Conservation (phyloP, 2,329 filamentous ascomycete species). For the Fusarium illudens region DNA sequence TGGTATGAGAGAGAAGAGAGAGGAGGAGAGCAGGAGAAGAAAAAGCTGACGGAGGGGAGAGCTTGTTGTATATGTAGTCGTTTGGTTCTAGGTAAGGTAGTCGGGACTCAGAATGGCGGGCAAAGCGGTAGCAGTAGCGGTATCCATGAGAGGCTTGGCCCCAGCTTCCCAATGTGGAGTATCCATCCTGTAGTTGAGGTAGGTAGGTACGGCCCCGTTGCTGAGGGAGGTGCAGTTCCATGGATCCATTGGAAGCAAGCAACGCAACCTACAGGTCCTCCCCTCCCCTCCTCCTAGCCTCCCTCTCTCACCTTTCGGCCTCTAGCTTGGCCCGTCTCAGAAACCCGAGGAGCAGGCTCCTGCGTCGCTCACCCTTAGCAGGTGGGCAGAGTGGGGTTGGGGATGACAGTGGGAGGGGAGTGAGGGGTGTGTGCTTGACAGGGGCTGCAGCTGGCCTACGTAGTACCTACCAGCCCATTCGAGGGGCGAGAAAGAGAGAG, state of each 20-base stretch:
- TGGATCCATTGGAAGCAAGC: neutral
- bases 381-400: slow-evolving; percentile 36
- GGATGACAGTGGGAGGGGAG: slow-evolving; percentile 36
- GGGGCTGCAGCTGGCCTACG: slow-evolving; percentile 2
- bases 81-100: slow-evolving; percentile 10
- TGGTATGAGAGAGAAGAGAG: slow-evolving; percentile 35
- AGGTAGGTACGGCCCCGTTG: neutral
- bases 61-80: slow-evolving; percentile 41
- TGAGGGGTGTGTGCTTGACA: slow-evolving; percentile 22
- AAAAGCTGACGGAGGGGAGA: slow-evolving; percentile 26
- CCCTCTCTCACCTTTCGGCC: slow-evolving; percentile 1
- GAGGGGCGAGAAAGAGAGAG: neutral
- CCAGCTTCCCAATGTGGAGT: slow-evolving; percentile 32
- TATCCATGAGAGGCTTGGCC: slow-evolving; percentile 29
- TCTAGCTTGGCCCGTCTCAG: slow-evolving; percentile 9
- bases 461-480: slow-evolving; percentile 3
- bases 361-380: slow-evolving; percentile 9
- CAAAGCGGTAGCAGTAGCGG: slow-evolving; percentile 22
- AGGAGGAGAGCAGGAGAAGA: slow-evolving; percentile 36
- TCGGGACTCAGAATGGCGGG: slow-evolving; percentile 6
- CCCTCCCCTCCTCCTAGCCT: no score
- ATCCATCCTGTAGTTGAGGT: slow-evolving; percentile 9
- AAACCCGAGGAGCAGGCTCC: slow-evolving; percentile 12
- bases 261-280: slow-evolving; percentile 6
- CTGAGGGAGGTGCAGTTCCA: neutral